Evolutionary conservation across 768 basidiomycete genomes (phyloP), one percentile per base, ranked within the genome.

Genomic region (Pluteus cervinus): DNA sequence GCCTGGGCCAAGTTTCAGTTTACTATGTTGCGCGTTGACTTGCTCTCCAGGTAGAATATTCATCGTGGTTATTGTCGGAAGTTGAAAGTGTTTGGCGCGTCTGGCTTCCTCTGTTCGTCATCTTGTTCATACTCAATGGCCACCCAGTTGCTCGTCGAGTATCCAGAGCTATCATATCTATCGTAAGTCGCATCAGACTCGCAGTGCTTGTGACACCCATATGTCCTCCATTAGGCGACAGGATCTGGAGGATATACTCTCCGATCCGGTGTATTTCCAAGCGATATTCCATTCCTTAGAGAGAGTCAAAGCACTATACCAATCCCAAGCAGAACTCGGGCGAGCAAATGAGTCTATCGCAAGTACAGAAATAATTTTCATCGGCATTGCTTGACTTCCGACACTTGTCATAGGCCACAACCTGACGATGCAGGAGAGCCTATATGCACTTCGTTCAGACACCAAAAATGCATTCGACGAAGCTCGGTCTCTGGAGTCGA

Each of bases 401-500:
- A 41, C 36, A 45, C 16, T 41, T 38, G 28, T 29, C 11, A 18
- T 40, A 96, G 91, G 73, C 45, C 74, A 76, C 48, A 93, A 90
- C 54, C 61, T 90, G 29, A 66, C 77, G 7, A 61, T 90, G 9
- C 83, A 92, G 55, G 82, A 90, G 26, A 67, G 65, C 7, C 64
- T 98, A 15, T 86, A 88, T 50, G 65, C 70, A 29, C 62, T 97
- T 26, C 68, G 94, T 23, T 67, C 81, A 2, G 84, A 90, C 44
- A 94, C 93, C 0, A 76, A 92, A 49, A 81, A 81, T 15, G 81
- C 87, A 0, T 97, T 94, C 49, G 82, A 90, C 48, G 76, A 93
- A 43, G 90, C 93, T 2, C 86, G 88, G 54, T 55, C 68, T 12
- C 61, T 94, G 17, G 90, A 96, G 60, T 66, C 69, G 0, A 69